phyloP scores from a whole-genome alignment of 768 basidiomycete genomes.

The Phanerochaete sordida region DNA sequence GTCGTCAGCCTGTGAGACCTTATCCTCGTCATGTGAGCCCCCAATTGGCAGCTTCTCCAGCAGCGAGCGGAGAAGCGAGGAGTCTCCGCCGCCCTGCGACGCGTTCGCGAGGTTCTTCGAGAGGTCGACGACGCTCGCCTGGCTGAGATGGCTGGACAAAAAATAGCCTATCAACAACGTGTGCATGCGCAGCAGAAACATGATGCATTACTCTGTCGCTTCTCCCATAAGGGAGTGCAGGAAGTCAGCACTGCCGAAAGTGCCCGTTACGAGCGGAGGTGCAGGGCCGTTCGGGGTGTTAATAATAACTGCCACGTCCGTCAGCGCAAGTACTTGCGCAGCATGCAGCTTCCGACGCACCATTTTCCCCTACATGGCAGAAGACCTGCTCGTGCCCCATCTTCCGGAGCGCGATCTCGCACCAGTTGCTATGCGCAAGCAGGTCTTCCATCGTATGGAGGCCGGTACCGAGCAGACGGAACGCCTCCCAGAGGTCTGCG shows the following conservation, averaged over 20 bases:
- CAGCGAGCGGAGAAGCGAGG: conserved; percentile 37
- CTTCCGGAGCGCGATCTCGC: conserved; percentile 67
- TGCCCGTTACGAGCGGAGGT: conserved; percentile 65
- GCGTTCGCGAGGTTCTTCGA: conserved; percentile 44
- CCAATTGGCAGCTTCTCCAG: conserved; percentile 49
- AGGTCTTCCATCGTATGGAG: conserved; percentile 73
- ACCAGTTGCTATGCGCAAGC: conserved; percentile 77
- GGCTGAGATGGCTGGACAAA: conserved; percentile 46
- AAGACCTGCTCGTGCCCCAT: conserved; percentile 72
- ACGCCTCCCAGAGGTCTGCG: conserved; percentile 60
- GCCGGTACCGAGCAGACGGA: conserved; percentile 66
- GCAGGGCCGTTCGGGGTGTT: conserved; percentile 53
- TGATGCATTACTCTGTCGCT: conserved; percentile 47
- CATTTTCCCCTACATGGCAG: conserved; percentile 72
- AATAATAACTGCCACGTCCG: conserved; percentile 24
- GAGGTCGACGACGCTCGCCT: conserved; percentile 59
- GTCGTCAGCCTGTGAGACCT: conserved; percentile 50
- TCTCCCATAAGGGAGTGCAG: conserved; percentile 63
- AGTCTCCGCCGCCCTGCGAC: conserved; percentile 29
- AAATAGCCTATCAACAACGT: background rate
- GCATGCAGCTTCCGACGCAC: conserved; percentile 23
- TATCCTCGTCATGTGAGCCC: conserved; percentile 43
- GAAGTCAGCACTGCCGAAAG: conserved; percentile 68
- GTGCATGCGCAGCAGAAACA: background rate
- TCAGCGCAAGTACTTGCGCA: background rate